Evolutionary conservation across 306 rosid genomes (phyloP).

Genomic region (Crataegus laevigata): DNA sequence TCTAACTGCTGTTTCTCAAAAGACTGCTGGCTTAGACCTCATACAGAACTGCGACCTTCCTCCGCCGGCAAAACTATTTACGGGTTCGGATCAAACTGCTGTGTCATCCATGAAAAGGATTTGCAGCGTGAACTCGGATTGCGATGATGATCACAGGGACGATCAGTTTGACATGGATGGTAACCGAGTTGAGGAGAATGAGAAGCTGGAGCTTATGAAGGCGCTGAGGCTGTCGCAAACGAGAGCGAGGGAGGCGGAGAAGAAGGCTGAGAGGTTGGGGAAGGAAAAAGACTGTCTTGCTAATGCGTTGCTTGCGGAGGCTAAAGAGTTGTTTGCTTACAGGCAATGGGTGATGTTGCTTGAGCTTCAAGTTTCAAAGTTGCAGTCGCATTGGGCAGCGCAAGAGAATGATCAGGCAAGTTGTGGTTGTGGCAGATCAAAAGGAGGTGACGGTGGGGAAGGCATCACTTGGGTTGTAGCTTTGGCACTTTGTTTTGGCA

Average conservation of each 20-base stretch:
- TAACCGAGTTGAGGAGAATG: constrained; percentile 5
- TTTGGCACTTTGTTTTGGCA: constrained; percentile 58
- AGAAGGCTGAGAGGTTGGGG: constrained; percentile 38
- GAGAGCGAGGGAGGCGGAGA: constrained; percentile 73
- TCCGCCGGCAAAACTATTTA: constrained; percentile 71
- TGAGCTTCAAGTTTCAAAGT: constrained; percentile 53
- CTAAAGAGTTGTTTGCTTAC: constrained; percentile 44
- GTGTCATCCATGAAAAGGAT: constrained; percentile 42
- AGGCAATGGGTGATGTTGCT: constrained; percentile 66
- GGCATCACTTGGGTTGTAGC: constrained; percentile 47
- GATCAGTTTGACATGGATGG: background rate
- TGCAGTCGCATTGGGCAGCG: constrained; percentile 26
- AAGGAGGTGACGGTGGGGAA: constrained; percentile 10
- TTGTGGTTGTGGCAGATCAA: background rate
- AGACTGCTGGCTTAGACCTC: constrained; percentile 41
- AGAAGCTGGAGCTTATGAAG: constrained; percentile 57
- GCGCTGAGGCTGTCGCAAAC: constrained; percentile 75
- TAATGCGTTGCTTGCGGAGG: constrained; percentile 47
- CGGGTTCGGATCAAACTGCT: constrained; percentile 30
- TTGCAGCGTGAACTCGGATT: constrained; percentile 10
- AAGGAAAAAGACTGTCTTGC: constrained; percentile 51
- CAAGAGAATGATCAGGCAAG: background rate
- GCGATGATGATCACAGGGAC: constrained; percentile 5
- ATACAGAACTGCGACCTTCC: constrained; percentile 95
- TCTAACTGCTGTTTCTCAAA: constrained; percentile 28